phyloP scores from a whole-genome alignment of 352 stramenopile genomes.

The Pythium brassicae region DNA sequence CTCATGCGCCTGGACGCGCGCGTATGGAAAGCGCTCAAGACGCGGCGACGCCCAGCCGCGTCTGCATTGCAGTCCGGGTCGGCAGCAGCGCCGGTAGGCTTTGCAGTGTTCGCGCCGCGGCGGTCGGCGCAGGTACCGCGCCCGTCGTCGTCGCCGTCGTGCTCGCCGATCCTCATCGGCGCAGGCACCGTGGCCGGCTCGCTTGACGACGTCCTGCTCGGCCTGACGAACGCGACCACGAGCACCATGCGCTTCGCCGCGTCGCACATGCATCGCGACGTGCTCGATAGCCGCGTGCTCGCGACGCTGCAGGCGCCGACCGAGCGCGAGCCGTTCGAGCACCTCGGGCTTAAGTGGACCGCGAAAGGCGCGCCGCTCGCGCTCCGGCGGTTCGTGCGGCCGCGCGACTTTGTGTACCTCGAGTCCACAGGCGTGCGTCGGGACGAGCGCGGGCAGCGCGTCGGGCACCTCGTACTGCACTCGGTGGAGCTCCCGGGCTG shows the following conservation, averaged over 20 bases:
- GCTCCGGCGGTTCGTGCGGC: conserved; percentile 18
- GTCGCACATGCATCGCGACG: conserved; percentile 19
- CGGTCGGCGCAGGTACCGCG: conserved; percentile 2
- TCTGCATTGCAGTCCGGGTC: too few species aligned
- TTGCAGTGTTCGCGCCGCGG: conserved; percentile 17
- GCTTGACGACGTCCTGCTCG: conserved; percentile 29
- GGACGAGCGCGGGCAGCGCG: background rate
- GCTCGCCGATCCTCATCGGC: conserved; percentile 32
- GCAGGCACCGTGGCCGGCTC: conserved; percentile 16
- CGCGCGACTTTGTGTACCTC: conserved; percentile 28
- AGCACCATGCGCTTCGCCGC: conserved; percentile 20
- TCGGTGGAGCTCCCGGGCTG: conserved; percentile 25
- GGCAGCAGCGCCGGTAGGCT: background rate
- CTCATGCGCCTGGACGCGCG: conserved; percentile 16
- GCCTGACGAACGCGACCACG: conserved; percentile 18
- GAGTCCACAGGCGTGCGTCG: conserved; percentile 17
- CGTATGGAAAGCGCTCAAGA: conserved; percentile 22
- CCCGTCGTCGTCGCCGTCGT: conserved; percentile 13
- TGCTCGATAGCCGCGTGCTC: conserved; percentile 23
- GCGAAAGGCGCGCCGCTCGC: conserved; percentile 18
- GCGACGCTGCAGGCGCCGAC: conserved; percentile 18
- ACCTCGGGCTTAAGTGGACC: conserved; percentile 28
- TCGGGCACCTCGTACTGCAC: conserved; percentile 30
- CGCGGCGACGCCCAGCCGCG: background rate
- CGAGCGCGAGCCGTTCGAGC: conserved; percentile 19